Evolutionary conservation across 495 filamentous ascomycete species (phyloP).

Genomic region (Xylaria grammica): DNA sequence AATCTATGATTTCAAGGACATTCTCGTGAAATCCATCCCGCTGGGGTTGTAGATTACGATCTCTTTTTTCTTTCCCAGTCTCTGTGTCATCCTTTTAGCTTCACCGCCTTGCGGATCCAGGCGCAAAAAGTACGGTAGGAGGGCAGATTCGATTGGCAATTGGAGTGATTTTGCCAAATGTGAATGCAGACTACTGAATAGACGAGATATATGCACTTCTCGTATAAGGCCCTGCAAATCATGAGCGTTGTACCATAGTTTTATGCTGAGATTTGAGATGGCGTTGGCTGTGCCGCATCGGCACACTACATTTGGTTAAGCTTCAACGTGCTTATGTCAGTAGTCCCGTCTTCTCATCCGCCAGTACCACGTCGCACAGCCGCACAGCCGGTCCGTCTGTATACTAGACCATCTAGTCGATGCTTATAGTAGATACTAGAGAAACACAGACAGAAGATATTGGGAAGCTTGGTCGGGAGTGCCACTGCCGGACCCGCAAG

Average conservation of each 20-base stretch:
- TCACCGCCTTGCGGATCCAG: conserved; percentile 3
- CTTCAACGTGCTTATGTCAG: too few species aligned
- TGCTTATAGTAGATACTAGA: too few species aligned
- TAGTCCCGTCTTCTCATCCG: too few species aligned
- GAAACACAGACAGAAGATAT: too few species aligned
- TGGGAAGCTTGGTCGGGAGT: too few species aligned
- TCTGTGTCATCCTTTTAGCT: too few species aligned
- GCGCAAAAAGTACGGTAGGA: not conserved
- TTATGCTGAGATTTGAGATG: not conserved
- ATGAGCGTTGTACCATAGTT: not conserved
- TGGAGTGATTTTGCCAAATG: too few species aligned
- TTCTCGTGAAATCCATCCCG: not conserved
- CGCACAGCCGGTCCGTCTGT: too few species aligned
- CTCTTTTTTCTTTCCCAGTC: not conserved
- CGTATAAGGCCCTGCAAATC: too few species aligned
- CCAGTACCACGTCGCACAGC: too few species aligned
- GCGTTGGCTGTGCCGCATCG: conserved; percentile 8
- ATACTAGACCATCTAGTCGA: too few species aligned
- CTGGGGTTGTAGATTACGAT: not conserved
- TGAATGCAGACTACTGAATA: not conserved
- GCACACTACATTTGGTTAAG: not conserved
- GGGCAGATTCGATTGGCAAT: not conserved
- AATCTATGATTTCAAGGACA: not conserved
- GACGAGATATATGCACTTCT: not conserved
- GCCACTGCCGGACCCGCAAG: conserved; percentile 9